Evolutionary conservation across 352 stramenopile genomes (phyloP), one percentile per base, ranked within the genome.

Genomic region (Phytopythium helicoides): DNA sequence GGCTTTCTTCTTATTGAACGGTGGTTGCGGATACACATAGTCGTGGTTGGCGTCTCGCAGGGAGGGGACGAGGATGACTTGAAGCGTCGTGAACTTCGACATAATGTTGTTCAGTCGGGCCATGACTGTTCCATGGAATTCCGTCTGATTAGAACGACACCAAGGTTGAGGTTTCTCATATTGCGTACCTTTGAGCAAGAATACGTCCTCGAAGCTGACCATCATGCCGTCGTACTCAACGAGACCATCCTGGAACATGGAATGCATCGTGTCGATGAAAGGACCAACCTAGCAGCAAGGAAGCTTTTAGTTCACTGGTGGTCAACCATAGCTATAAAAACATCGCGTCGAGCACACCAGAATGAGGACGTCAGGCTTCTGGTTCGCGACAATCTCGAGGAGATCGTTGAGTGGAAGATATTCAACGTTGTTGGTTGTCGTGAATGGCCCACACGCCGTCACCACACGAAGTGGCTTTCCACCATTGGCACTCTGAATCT

Each of bases 381-480:
- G 72, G 54, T 89, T 69, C 8, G 79, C 76, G 6, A 77, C 68
- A 23, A 92, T 71, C 22, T 78, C 71, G 16, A 99, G 63, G 3
- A 99, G 69, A 75, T 99, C 96, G 38, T 95, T 82, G 41, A 99
- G 73, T 11, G 97, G 97, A 36, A 96, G 65, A 65, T 98, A 99
- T 23, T 96, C 71, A 16, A 98, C 84, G 66, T 97, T 97, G 63
- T 95, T 88, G 18, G 71, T 84, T 5, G 95, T 98, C 2, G 96
- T 98, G 70, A 97, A 99, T 5, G 97, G 97, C 1, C 97, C 97
- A 39, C 84, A 94, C 9, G 93, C 94, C 19, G 87, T 81, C 36
- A 98, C 65, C 9, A 99, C 61, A 25, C 77, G 80, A n/a, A 94
- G 53, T 18, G 80, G 62, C 25, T 70, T 66, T 14, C 62, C 28